Evolutionary conservation across 129 eudicot genomes (phyloP), one percentile per base, ranked within the genome.

Genomic region (Calendula officinalis): DNA sequence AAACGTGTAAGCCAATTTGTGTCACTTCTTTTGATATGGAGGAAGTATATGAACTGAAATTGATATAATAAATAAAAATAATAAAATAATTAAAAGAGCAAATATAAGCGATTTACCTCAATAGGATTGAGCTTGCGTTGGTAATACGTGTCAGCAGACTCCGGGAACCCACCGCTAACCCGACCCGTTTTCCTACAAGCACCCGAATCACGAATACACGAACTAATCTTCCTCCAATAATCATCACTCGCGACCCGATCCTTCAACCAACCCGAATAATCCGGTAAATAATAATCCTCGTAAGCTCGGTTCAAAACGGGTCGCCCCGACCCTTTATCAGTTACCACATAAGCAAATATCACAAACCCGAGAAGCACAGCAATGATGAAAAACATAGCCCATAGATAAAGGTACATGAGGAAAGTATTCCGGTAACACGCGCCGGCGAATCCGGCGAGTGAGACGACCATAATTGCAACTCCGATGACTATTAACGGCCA

Each of bases 401-500:
- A 91, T 30, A 91, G 52, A 73, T 91, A 91, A 12, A 91, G 83
- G 72, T 91, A 91, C 98, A 91, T 87, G 27, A 91, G 78, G 72
- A 91, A 78, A 5, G 90, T 82, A 73, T 91, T 91, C 16, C 96
- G 76, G 75, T 87, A 91, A 57, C 98, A 91, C 37, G 98, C 87
- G 66, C 98, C 98, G 60, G 94, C 94, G 70, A 91, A 82, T 0
- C 98, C 98, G 35, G 98, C 94, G 56, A 91, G 76, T 48, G 98
- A 91, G 66, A 91, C 86, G 2, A 85, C 84, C 89, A 87, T 78
- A 72, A 91, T 80, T 37, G 96, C 50, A 15, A 77, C 75, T 8
- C 98, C 98, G 60, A 87, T 84, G 72, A 83, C 72, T 3, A 91
- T 84, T 8, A 91, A 36, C 0, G 98, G 98, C 94, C 94, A 91